These are phyloP conservation scores for Gossypium anomalum DNA, from an alignment of 345 rosid species.

Conservation along the genomic window DNA sequence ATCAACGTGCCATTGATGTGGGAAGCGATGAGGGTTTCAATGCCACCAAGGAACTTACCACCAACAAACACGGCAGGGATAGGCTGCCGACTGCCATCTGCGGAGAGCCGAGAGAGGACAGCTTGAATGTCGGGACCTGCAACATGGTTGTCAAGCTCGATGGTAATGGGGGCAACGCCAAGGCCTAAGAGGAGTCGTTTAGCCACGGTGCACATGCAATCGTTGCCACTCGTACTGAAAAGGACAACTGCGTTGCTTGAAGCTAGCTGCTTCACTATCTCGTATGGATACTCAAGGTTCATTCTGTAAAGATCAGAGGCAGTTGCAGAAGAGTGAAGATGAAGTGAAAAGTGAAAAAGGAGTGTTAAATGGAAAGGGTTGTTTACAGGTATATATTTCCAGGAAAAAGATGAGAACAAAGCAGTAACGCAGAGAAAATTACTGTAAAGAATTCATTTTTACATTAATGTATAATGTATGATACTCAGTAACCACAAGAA, in stretches of 20 bases:
- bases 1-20: constrained; percentile 83
- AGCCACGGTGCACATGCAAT: constrained; percentile 94
- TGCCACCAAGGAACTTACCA: constrained; percentile 78
- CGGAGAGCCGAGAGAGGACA: constrained; percentile 35
- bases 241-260: constrained; percentile 69
- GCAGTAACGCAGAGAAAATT: background rate
- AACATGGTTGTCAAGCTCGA: constrained; percentile 65
- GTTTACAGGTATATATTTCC: background rate
- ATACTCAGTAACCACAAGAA: too few species aligned
- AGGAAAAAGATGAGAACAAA: background rate
- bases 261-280: constrained; percentile 49
- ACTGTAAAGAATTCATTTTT: too few species aligned
- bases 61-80: constrained; percentile 71
- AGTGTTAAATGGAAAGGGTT: background rate
- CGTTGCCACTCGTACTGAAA: constrained; percentile 60
- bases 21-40: constrained; percentile 84
- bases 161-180: constrained; percentile 76
- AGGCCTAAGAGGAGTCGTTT: constrained; percentile 83
- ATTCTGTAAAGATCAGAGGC: too few species aligned
- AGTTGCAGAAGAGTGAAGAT: too few species aligned
- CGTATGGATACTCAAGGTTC: constrained; percentile 33
- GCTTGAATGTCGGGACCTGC: constrained; percentile 35
- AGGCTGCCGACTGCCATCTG: constrained; percentile 28
- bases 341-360: background rate
- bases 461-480: too few species aligned